These are phyloP conservation scores for Glomus cerebriforme DNA, from an alignment of 192 early-diverging fungal genomes.

Conservation along the genomic window DNA sequence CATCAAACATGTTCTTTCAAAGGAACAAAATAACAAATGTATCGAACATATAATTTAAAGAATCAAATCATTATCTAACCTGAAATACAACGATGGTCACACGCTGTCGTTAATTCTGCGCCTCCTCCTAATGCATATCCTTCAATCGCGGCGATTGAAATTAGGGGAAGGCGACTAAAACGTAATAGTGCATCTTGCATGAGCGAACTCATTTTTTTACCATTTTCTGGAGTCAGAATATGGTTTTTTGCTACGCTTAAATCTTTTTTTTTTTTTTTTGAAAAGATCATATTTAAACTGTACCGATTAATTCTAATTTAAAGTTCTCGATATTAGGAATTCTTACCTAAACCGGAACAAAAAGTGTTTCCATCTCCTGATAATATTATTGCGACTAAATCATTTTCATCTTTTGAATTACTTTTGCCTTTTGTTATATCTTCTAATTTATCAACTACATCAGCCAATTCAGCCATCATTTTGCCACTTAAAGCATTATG, in stretches of 20 bases:
- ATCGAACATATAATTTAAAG: not conserved
- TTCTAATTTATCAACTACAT: conserved; percentile 54
- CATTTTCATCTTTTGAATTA: not conserved
- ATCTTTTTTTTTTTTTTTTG: conserved; percentile 39
- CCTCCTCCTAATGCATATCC: conserved; percentile 70
- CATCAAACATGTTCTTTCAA: not conserved
- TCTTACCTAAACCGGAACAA: conserved; percentile 35
- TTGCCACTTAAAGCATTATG: conserved; percentile 62
- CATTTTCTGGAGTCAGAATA: conserved; percentile 44
- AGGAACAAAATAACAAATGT: not conserved
- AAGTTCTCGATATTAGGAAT: conserved; percentile 26
- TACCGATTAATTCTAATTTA: not conserved
- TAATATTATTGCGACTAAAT: conserved; percentile 14
- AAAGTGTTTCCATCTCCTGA: conserved; percentile 21
- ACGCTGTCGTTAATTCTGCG: conserved; percentile 61
- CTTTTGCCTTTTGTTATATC: not conserved
- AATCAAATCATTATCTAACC: not conserved
- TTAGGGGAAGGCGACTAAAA: conserved; percentile 54
- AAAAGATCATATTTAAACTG: not conserved
- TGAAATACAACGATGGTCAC: conserved; percentile 58
- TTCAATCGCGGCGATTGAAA: conserved; percentile 62
- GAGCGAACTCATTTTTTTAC: conserved; percentile 47
- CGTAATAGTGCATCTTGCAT: conserved; percentile 65
- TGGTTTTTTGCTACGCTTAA: conserved; percentile 51
- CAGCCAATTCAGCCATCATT: conserved; percentile 65